Percentiles rank a stretch among this genome's conserved stretches.
Evolutionary conservation across 768 basidiomycete genomes (phyloP).

Genomic region (Strobilomyces confusus): DNA sequence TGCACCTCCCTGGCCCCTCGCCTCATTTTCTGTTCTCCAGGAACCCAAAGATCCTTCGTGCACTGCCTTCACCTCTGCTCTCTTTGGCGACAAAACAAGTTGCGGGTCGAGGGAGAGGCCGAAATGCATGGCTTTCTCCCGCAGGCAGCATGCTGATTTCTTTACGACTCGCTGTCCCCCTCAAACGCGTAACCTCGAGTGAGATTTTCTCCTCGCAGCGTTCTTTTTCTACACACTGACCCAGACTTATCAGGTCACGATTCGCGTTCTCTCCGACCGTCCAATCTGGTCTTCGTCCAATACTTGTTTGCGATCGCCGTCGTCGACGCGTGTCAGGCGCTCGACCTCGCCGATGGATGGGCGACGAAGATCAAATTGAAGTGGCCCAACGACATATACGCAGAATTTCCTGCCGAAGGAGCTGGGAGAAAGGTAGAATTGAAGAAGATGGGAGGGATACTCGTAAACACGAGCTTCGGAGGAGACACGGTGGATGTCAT

Average conservation of each 20-base stretch:
- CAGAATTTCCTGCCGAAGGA: constrained; percentile 43
- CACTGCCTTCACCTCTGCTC: constrained; percentile 70
- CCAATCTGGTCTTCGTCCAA: constrained; percentile 86
- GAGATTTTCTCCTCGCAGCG: not conserved
- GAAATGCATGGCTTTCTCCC: constrained; percentile 91
- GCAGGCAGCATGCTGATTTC: constrained; percentile 78
- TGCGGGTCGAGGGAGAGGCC: constrained; percentile 82
- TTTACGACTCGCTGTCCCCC: constrained; percentile 20
- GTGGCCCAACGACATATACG: constrained; percentile 98
- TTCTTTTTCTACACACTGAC: not conserved
- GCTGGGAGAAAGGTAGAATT: constrained; percentile 32
- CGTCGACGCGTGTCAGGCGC: constrained; percentile 71
- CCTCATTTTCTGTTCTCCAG: constrained; percentile 37
- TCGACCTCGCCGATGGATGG: constrained; percentile 41
- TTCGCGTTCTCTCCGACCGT: constrained; percentile 26
- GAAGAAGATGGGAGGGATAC: constrained; percentile 86
- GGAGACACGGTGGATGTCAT: constrained; percentile 71
- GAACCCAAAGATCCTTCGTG: constrained; percentile 67
- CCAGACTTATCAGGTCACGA: not conserved
- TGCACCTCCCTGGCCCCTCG: not conserved
- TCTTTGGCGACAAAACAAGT: constrained; percentile 88
- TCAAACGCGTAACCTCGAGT: constrained; percentile 14
- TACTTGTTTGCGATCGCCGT: constrained; percentile 90
- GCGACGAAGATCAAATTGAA: constrained; percentile 72
- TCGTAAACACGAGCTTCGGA: constrained; percentile 85